phyloP scores from a whole-genome alignment of 2,329 filamentous ascomycete genomes.

The Neofusicoccum cordaticola region DNA sequence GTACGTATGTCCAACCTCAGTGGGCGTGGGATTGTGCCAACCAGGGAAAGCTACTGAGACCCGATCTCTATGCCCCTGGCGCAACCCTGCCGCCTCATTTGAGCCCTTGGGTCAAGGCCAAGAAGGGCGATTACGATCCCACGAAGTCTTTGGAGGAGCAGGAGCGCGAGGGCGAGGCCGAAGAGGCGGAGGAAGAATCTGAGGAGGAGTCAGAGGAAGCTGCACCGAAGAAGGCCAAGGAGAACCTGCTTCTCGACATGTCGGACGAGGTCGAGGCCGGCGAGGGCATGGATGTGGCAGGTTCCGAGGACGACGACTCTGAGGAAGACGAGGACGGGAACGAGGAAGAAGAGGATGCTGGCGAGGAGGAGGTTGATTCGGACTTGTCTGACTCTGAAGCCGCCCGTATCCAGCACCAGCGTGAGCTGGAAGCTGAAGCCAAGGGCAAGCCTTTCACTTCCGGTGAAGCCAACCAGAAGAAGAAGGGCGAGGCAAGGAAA shows the following conservation, averaged over 20 bases:
- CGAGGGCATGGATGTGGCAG: slow-evolving; percentile 47
- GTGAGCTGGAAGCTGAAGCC: slow-evolving; percentile 89
- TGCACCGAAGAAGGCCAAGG: slow-evolving; percentile 31
- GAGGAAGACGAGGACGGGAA: slow-evolving; percentile 46
- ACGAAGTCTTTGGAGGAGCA: slow-evolving; percentile 82
- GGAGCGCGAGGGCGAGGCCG: slow-evolving; percentile 80
- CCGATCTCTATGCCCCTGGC: slow-evolving; percentile 86
- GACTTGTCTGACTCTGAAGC: slow-evolving; percentile 55
- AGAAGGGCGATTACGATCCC: slow-evolving; percentile 87
- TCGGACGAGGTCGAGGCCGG: slow-evolving; percentile 47
- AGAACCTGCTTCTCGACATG: slow-evolving; percentile 32
- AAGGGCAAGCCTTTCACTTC: slow-evolving; percentile 58
- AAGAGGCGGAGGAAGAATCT: slow-evolving; percentile 62
- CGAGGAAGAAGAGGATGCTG: slow-evolving; percentile 47
- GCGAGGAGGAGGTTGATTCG: slow-evolving; percentile 49
- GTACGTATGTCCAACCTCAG: slow-evolving; percentile 92
- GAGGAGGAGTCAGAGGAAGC: slow-evolving; percentile 41
- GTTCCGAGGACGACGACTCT: slow-evolving; percentile 42
- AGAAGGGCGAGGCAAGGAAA: slow-evolving; percentile 69
- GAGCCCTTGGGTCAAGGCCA: slow-evolving; percentile 89
- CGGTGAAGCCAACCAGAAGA: slow-evolving; percentile 45
- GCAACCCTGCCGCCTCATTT: slow-evolving; percentile 88
- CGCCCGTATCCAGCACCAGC: slow-evolving; percentile 70
- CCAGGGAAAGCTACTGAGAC: slow-evolving; percentile 79
- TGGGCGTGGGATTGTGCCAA: slow-evolving; percentile 99